phyloP scores from a whole-genome alignment of 2,329 filamentous ascomycete species.

The Botrytis paeoniae region DNA sequence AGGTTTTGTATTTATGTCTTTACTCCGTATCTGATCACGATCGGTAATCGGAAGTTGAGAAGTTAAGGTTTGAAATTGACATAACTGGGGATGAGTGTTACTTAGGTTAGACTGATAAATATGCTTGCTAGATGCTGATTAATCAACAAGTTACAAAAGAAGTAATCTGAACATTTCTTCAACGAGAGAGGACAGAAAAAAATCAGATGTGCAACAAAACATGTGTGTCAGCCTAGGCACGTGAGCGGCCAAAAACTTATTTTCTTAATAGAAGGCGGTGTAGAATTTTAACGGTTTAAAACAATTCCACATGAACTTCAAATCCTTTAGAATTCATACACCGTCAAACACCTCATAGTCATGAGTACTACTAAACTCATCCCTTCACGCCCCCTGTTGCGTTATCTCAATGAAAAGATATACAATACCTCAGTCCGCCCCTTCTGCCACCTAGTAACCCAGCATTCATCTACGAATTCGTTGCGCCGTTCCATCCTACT shows the following conservation, averaged over 20 bases:
- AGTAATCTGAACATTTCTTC: neutral
- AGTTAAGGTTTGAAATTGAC: neutral
- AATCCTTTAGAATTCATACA: neutral
- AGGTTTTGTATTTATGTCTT: neutral
- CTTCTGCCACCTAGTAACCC: neutral
- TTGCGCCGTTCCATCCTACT: neutral
- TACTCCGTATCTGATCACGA: neutral
- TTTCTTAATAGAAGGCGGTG: neutral
- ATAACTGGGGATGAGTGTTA: neutral
- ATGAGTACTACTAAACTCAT: constrained; percentile 9
- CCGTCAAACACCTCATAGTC: neutral
- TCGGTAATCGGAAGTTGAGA: neutral
- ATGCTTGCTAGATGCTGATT: neutral
- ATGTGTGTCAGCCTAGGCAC: neutral
- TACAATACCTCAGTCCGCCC: neutral
- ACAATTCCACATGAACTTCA: neutral
- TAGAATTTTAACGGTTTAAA: neutral
- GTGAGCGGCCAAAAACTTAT: neutral
- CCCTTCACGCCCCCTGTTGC: neutral
- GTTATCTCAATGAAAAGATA: neutral
- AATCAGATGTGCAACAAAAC: neutral
- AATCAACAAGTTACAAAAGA: neutral
- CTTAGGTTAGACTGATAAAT: neutral
- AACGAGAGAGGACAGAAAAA: neutral
- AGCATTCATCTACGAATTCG: neutral